A percentile compares a stretch with the other conserved stretches of the same genome.
phyloP scores from a whole-genome alignment of 192 early-diverging fungal genomes.

The Podila horticola region DNA sequence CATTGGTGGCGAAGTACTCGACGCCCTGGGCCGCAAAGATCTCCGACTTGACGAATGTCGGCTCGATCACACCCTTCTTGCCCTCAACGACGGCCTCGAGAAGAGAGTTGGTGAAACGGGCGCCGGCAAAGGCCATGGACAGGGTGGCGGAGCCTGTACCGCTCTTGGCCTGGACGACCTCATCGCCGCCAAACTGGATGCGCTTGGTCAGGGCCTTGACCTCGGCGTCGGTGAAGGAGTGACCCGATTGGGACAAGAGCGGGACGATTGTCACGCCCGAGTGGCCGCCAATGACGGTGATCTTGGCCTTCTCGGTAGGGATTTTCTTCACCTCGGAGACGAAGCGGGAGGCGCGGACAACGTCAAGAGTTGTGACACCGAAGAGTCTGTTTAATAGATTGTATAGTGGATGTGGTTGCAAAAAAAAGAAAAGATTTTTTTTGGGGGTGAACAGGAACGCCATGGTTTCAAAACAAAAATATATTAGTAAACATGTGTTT shows the following conservation, averaged over 20 bases:
- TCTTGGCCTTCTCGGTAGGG: slow-evolving; percentile 74
- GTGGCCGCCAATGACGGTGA: slow-evolving; percentile 94
- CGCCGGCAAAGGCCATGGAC: slow-evolving; percentile 88
- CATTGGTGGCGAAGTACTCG: slow-evolving; percentile 78
- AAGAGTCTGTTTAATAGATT: slow-evolving; percentile 67
- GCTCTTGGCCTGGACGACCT: slow-evolving; percentile 99
- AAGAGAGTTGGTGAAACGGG: slow-evolving; percentile 89
- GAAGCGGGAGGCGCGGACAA: slow-evolving; percentile 94
- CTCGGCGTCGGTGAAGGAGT: slow-evolving; percentile 83
- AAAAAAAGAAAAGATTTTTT: not conserved
- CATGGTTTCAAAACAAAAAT: slow-evolving; percentile 3
- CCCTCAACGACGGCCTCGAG: slow-evolving; percentile 76
- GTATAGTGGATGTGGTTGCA: not conserved
- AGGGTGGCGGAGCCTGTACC: slow-evolving; percentile 90
- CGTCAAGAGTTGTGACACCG: slow-evolving; percentile 95
- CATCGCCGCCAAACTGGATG: slow-evolving; percentile 98
- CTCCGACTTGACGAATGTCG: slow-evolving; percentile 81
- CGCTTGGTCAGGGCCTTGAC: slow-evolving; percentile 89
- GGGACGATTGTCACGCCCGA: slow-evolving; percentile 97
- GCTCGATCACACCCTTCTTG: slow-evolving; percentile 85
- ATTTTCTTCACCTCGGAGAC: slow-evolving; percentile 80
- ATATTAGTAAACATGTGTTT: not conserved
- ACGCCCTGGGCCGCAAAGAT: slow-evolving; percentile 67
- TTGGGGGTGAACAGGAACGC: not conserved
- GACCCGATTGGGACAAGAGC: slow-evolving; percentile 79